Percentiles rank a stretch among this genome's conserved stretches.
Evolutionary conservation across 2,329 filamentous ascomycete genomes (phyloP).

Genomic region (Botrytis squamosa): DNA sequence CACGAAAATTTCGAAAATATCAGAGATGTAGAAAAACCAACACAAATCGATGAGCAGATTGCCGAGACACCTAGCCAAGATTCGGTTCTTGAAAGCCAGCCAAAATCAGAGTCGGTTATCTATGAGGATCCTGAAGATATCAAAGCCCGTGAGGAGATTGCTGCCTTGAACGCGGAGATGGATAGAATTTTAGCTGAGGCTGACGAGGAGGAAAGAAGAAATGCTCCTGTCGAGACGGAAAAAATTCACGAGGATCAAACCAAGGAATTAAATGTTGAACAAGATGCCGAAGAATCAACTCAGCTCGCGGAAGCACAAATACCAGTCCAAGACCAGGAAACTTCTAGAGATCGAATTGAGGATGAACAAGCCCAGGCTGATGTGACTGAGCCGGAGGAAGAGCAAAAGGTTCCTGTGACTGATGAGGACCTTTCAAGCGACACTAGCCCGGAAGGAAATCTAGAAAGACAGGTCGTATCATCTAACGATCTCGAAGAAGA

Average conservation of each 20-base stretch:
- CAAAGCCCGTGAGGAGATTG: conserved; percentile 1
- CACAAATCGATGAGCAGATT: not conserved
- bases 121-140: conserved; percentile 4
- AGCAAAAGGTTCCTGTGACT: no score
- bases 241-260: not conserved
- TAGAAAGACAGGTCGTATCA: not conserved
- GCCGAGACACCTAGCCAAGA: not conserved
- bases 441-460: accelerated
- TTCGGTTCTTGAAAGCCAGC: accelerated
- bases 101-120: not conserved
- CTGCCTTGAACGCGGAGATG: conserved; percentile 1
- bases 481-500: not conserved
- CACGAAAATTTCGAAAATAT: not conserved
- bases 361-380: not conserved
- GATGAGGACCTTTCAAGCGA: not conserved
- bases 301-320: not conserved
- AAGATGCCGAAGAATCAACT: not conserved
- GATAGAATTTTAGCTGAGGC: not conserved
- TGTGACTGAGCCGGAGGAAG: not conserved
- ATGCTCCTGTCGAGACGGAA: not conserved
- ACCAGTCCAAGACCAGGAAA: not conserved
- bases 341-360: not conserved
- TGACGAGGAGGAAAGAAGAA: not conserved
- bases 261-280: not conserved
- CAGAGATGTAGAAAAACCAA: not conserved